Base-by-base conservation (phyloP, 2,329 filamentous ascomycete genomes). In the Botrytis fabae region DNA sequence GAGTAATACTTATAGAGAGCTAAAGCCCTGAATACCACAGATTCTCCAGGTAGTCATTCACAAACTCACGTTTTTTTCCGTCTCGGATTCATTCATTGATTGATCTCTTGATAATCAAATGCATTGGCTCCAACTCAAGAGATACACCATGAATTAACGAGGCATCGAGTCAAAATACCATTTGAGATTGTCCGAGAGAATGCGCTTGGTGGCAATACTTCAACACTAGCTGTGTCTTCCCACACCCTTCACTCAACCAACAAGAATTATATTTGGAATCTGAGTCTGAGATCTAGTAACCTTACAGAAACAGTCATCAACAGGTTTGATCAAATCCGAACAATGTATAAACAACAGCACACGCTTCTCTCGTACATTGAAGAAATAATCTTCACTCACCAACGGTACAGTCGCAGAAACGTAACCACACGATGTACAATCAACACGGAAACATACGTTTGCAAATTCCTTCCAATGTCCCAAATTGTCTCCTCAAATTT, bases 361-460 rank as follows among this genome's bases (percentile, higher is more conserved):
- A 8, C 66, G 59, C 63, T 74, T 70, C 66, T 76, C 75, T 57
- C 74, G 54, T 46, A 76, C 66, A 60, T 76, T 70, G 62, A 75
- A 77, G n/a, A 74, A 77, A 5, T 16, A 46, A 42, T 76, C 75
- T 12, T 74, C 72, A n/a, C 35, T 65, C 8, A 71, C 22, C 25
- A 64, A 28, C 7, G 62, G 57, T n/a, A 62, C 70, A 5, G 62
- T 32, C 22, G 73, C 75, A 35, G 64, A 48, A 54, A 71, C 65
- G 73, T 75, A 57, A 77, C 71, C 72, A 74, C 75, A 64, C 76
- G 76, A 72, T 77, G 76, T 32, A 77, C 48, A 42, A 76, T 74
- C 51, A 76, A 54, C 2, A 77, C 75, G 14, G 74, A 75, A 62
- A 77, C 73, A 51, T 75, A 77, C 5, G 75, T 76, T 18, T 77